Conservation (phyloP, 139 green algal genomes). For the Volvox africanus region DNA sequence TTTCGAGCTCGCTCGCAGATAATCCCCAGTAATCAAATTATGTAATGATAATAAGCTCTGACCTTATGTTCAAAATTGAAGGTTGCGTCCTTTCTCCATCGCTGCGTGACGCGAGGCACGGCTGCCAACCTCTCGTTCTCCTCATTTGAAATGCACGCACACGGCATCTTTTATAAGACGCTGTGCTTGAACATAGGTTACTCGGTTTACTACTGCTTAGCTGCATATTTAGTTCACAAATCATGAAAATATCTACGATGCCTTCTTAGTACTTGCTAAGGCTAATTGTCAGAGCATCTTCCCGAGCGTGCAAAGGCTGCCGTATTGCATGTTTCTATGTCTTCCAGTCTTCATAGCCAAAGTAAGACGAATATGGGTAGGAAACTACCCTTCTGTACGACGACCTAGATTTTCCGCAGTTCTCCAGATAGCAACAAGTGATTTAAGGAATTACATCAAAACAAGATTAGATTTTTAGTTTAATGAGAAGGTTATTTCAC, state of each 20-base stretch:
- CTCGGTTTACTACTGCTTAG: background rate
- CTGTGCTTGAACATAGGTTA: background rate
- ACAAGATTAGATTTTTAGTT: no score
- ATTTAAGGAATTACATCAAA: no score
- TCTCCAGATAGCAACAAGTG: no score
- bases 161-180: background rate
- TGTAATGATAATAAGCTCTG: background rate
- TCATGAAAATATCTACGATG: background rate
- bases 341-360: background rate
- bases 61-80: background rate
- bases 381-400: no score
- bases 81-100: background rate
- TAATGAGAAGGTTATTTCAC: no score
- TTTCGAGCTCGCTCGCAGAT: background rate
- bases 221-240: background rate
- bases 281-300: background rate
- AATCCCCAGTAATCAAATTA: background rate
- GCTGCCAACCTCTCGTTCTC: conserved; percentile 2
- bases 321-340: background rate
- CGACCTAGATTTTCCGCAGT: no score
- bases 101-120: background rate
- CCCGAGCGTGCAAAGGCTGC: background rate
- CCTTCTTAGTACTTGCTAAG: background rate
- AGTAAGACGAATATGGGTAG: no score
- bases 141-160: background rate